Percentiles rank a stretch among this genome's conserved stretches.
These are phyloP conservation scores for Cytospora chrysosperma DNA, from an alignment of 2,329 filamentous ascomycete genomes.

Conservation along the genomic window DNA sequence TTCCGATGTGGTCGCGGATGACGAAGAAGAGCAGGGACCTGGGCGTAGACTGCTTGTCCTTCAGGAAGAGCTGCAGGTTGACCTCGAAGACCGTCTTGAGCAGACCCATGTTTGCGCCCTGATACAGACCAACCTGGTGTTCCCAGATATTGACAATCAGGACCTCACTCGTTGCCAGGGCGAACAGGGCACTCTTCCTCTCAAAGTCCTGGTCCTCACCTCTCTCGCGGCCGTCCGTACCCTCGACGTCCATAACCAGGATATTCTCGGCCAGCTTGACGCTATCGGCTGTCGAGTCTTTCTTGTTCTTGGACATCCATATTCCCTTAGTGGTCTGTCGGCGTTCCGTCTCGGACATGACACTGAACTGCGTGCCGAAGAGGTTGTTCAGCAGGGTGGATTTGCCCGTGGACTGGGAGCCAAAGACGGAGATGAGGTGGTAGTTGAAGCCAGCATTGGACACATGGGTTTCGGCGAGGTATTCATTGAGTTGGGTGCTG, in stretches of 20 bases:
- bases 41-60: conserved; percentile 88
- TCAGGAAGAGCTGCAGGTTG: conserved; percentile 93
- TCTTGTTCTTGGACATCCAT: conserved; percentile 98
- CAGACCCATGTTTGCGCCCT: conserved; percentile 97
- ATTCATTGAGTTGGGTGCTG: conserved; percentile 75
- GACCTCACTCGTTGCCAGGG: conserved; percentile 94
- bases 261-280: conserved; percentile 92
- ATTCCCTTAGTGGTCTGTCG: conserved; percentile 98
- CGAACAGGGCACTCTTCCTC: conserved; percentile 95
- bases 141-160: conserved; percentile 99
- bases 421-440: conserved; percentile 98
- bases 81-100: conserved; percentile 99
- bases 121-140: conserved; percentile 95
- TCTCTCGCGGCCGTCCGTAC: conserved; percentile 91
- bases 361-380: conserved; percentile 93
- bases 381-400: conserved; percentile 94
- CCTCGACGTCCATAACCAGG: conserved; percentile 98
- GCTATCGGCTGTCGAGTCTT: conserved; percentile 43
- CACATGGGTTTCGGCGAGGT: conserved; percentile 76
- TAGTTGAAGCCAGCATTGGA: conserved; percentile 96
- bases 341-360: conserved; percentile 94
- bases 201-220: conserved; percentile 99
- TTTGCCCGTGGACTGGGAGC: conserved; percentile 97
- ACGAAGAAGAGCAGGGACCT: conserved; percentile 97
- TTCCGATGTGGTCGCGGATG: conserved; percentile 93